Conservation (phyloP, 768 basidiomycete genomes). For the Russula brevipes region DNA sequence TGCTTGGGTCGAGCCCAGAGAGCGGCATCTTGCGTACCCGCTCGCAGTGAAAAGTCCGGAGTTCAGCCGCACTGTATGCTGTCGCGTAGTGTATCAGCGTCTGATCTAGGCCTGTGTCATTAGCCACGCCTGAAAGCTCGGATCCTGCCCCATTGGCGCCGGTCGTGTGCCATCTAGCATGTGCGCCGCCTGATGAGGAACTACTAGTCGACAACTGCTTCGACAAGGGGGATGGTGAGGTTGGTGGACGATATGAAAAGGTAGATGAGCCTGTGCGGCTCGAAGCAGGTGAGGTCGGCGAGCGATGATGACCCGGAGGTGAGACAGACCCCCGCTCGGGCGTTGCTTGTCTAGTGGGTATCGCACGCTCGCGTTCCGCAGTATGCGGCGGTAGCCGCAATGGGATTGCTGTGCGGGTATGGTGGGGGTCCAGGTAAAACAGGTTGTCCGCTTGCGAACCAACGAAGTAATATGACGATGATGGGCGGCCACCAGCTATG, state of each 20-base stretch:
- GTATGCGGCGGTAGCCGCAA: conserved; percentile 47
- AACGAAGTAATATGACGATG: conserved; percentile 98
- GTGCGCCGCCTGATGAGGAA: conserved; percentile 32
- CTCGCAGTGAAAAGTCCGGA: conserved; percentile 96
- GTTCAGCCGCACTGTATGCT: conserved; percentile 66
- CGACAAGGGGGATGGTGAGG: conserved; percentile 62
- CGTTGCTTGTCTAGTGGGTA: conserved; percentile 18
- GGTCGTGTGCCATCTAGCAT: conserved; percentile 33
- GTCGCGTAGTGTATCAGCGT: conserved; percentile 59
- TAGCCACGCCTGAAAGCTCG: conserved; percentile 8
- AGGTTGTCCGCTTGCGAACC: conserved; percentile 85
- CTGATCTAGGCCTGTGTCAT: conserved; percentile 33
- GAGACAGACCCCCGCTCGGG: conserved; percentile 14
- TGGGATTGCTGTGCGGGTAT: conserved; percentile 71
- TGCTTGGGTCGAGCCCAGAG: conserved; percentile 88
- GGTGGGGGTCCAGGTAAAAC: conserved; percentile 77
- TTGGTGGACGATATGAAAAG: conserved; percentile 53
- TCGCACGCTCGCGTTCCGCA: conserved; percentile 8
- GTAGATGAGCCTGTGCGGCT: conserved; percentile 31
- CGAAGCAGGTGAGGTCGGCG: conserved; percentile 27
- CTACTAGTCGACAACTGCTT: conserved; percentile 52
- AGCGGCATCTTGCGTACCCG: conserved; percentile 92
- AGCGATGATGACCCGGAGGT: conserved; percentile 26
- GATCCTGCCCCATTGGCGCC: conserved; percentile 35
- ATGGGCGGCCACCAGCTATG: conserved; percentile 93